phyloP scores from a whole-genome alignment of 768 basidiomycete genomes.

The Xanthoconium purpureum region DNA sequence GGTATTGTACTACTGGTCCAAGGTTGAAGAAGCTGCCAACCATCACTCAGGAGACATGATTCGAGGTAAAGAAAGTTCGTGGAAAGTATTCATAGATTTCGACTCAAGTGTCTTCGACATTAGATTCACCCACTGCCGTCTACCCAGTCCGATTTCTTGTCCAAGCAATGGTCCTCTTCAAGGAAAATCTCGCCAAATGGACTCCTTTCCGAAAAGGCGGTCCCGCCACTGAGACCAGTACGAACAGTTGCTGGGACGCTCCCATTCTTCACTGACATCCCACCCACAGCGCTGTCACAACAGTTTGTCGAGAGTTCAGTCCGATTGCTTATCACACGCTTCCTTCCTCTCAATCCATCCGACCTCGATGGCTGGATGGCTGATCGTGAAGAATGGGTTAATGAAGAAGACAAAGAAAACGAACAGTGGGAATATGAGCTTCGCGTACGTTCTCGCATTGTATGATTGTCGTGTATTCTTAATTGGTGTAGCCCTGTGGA shows the following conservation, averaged over 20 bases:
- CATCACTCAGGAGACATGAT: slow-evolving; percentile 47
- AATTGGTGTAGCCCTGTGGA: slow-evolving; percentile 69
- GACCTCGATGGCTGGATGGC: slow-evolving; percentile 83
- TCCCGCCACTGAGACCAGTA: slow-evolving; percentile 57
- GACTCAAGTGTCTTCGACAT: background rate
- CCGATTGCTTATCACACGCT: slow-evolving; percentile 72
- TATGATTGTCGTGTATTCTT: background rate
- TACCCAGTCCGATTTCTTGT: slow-evolving; percentile 81
- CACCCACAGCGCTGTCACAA: slow-evolving; percentile 51
- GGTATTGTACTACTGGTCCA: slow-evolving; percentile 78
- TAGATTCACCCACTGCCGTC: slow-evolving; percentile 60
- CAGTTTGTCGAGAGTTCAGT: slow-evolving; percentile 75
- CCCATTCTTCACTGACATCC: slow-evolving; percentile 11
- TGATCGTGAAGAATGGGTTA: slow-evolving; percentile 95
- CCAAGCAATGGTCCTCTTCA: slow-evolving; percentile 83
- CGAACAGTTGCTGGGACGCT: slow-evolving; percentile 12
- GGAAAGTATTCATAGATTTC: background rate
- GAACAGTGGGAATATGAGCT: slow-evolving; percentile 94
- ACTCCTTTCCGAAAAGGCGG: slow-evolving; percentile 61
- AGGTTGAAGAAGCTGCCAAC: slow-evolving; percentile 68
- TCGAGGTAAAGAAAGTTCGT: slow-evolving; percentile 43
- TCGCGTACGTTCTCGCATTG: slow-evolving; percentile 52
- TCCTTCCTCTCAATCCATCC: slow-evolving; percentile 77
- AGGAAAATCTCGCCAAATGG: slow-evolving; percentile 79
- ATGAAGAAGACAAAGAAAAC: slow-evolving; percentile 82